Base-by-base conservation (phyloP, 345 rosid species). In the Draba incana region DNA sequence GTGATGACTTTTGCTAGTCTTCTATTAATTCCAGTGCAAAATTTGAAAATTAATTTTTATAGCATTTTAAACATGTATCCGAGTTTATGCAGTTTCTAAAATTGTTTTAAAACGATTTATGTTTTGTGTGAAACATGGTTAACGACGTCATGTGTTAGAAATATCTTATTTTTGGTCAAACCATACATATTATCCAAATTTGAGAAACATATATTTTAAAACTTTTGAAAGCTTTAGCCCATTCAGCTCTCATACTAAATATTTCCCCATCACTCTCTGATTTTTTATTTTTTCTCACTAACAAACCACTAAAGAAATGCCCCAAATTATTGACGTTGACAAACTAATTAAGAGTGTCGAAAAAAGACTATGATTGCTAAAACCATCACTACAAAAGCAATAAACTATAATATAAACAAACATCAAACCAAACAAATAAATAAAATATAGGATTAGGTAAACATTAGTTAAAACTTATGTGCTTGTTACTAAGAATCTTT, bases 401-500 rank as follows among this genome's bases (percentile, higher is more conserved):
- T 31, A 46, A 46, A 31, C 12, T 33, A 11, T 20, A 11, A 35
- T 4, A 49, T 37, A 37, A 23, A 51, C 14, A 2, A 28, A 66
- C 24, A 39, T 50, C n/a, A 54, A 47, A 44, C 53, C 44, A 54
- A 43, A 31, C 20, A 28, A 62, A 25, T 24, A 2, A 23, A 38
- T 6, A 38, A 48, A 15, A 38, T 16, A 41, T 39, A 39, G 23
- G 44, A 51, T 70, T 51, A 30, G 68, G 74, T 66, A 49, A 20
- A 23, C 57, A 45, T 50, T 57, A 53, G 69, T 64, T 27, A n/a
- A 20, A 72, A 28, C 57, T 56, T 56, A 54, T 55, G 16, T 64
- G 63, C 24, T 54, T 72, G 50, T 25, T 72, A 63, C 58, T 31
- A 28, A 45, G 76, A 54, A 57, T 68, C 63, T 57, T 62, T 57